Conservation (phyloP, 2,329 filamentous ascomycete genomes). For the Exophiala spinifera region DNA sequence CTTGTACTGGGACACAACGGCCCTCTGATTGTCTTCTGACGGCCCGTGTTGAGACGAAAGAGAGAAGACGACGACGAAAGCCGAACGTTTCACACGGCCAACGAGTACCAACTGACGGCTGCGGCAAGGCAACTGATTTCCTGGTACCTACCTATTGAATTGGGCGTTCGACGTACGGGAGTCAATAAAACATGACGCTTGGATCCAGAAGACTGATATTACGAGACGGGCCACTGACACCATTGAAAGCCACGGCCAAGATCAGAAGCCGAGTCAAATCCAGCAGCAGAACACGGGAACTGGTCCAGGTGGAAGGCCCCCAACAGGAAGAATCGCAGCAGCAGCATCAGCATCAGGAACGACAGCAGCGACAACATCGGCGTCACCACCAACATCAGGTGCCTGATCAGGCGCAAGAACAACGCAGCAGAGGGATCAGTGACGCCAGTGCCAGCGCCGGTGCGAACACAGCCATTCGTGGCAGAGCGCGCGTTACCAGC, state of each 20-base stretch:
- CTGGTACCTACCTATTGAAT: too few species aligned
- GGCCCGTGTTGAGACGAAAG: background rate
- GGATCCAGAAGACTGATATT: slow-evolving; percentile 16
- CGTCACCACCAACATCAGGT: background rate
- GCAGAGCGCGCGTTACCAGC: too few species aligned
- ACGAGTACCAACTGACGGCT: too few species aligned
- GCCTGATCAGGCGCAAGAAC: background rate
- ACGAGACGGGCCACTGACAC: slow-evolving; percentile 11
- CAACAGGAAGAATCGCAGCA: background rate
- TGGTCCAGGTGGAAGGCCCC: slow-evolving; percentile 1
- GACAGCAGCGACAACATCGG: background rate
- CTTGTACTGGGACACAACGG: too few species aligned
- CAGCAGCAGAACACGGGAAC: background rate
- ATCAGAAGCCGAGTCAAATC: slow-evolving; percentile 13
- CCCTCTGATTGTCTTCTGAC: too few species aligned
- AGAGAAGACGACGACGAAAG: background rate
- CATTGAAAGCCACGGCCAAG: slow-evolving; percentile 11
- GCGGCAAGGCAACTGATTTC: too few species aligned
- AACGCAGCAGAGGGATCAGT: background rate
- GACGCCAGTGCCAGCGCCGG: background rate
- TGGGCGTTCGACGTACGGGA: too few species aligned
- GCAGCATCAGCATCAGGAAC: background rate
- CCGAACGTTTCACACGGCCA: too few species aligned
- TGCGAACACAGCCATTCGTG: background rate
- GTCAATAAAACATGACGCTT: slow-evolving; percentile 16